Evolutionary conservation across 768 basidiomycete species (phyloP).

Genomic region (Boletus rex-veris): DNA sequence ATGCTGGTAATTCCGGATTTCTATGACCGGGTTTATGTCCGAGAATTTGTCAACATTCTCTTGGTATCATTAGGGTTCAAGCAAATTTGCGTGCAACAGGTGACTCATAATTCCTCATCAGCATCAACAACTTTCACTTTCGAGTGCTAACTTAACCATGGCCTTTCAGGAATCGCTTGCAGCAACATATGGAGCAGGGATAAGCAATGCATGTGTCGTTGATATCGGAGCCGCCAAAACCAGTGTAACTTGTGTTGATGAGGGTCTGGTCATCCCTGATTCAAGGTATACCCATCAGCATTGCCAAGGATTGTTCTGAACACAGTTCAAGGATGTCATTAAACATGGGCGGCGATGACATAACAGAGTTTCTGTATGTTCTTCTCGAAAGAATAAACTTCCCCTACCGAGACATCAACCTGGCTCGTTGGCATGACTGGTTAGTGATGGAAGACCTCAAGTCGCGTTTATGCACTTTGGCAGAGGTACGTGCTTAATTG

Average conservation of each 20-base stretch:
- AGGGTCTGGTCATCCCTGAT: conserved; percentile 83
- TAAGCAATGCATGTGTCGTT: conserved; percentile 93
- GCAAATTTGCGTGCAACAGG: conserved; percentile 90
- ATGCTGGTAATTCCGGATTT: conserved; percentile 91
- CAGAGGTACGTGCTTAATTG: conserved; percentile 59
- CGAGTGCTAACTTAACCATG: not conserved
- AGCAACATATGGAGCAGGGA: conserved; percentile 92
- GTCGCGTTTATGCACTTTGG: conserved; percentile 74
- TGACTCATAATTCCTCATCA: conserved; percentile 20
- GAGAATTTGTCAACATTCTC: conserved; percentile 70
- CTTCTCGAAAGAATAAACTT: conserved; percentile 78
- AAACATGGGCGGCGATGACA: conserved; percentile 91
- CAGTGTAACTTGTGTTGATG: conserved; percentile 90
- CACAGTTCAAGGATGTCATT: conserved; percentile 58
- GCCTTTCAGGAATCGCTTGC: conserved; percentile 76
- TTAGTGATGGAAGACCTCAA: conserved; percentile 90
- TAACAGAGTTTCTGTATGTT: conserved; percentile 84
- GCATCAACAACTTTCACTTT: not conserved
- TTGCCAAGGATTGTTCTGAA: conserved; percentile 4
- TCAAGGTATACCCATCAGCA: conserved; percentile 60
- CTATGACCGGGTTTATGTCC: conserved; percentile 80
- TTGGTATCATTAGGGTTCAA: conserved; percentile 85
- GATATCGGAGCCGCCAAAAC: conserved; percentile 87
- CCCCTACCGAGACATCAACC: conserved; percentile 82
- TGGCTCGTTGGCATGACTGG: conserved; percentile 82